Conservation (phyloP, 495 filamentous ascomycete genomes). For the Aspergillus cristatus region DNA sequence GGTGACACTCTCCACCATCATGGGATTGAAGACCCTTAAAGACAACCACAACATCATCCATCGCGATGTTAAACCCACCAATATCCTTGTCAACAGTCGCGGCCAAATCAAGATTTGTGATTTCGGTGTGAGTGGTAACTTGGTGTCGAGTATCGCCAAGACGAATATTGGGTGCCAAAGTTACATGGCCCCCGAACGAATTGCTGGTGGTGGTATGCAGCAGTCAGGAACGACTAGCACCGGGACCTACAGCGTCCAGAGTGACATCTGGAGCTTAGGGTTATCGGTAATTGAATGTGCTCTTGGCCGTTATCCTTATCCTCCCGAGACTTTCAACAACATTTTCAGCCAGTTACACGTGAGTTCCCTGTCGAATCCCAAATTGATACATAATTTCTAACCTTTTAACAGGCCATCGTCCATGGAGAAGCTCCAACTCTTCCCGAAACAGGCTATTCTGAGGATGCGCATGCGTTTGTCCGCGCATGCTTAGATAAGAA, state of each 20-base stretch:
- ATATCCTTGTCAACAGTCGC: constrained; percentile 82
- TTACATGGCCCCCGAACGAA: constrained; percentile 98
- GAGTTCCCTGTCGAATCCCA: constrained; percentile 38
- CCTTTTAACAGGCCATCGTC: constrained; percentile 71
- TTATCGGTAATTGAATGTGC: constrained; percentile 95
- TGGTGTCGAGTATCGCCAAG: constrained; percentile 95
- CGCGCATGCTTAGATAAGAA: constrained; percentile 85
- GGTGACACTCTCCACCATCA: constrained; percentile 80
- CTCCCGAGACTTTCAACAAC: constrained; percentile 95
- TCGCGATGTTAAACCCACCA: constrained; percentile 96
- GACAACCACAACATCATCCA: constrained; percentile 99
- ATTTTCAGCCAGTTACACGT: constrained; percentile 97
- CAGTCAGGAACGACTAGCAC: constrained; percentile 59
- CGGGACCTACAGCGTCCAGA: constrained; percentile 95
- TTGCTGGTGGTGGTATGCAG: constrained; percentile 75
- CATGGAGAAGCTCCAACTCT: constrained; percentile 88
- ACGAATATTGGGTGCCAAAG: constrained; percentile 99
- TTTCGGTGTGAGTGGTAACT: constrained; percentile 93
- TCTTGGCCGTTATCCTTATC: constrained; percentile 91
- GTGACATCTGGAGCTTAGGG: constrained; percentile 95
- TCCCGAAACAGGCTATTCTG: constrained; percentile 66
- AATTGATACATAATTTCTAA: constrained; percentile 7
- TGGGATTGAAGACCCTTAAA: constrained; percentile 87
- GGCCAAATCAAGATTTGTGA: constrained; percentile 98
- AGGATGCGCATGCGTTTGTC: constrained; percentile 79